phyloP scores from a whole-genome alignment of 139 green algal genomes.

The Axilococcus clingmanii region DNA sequence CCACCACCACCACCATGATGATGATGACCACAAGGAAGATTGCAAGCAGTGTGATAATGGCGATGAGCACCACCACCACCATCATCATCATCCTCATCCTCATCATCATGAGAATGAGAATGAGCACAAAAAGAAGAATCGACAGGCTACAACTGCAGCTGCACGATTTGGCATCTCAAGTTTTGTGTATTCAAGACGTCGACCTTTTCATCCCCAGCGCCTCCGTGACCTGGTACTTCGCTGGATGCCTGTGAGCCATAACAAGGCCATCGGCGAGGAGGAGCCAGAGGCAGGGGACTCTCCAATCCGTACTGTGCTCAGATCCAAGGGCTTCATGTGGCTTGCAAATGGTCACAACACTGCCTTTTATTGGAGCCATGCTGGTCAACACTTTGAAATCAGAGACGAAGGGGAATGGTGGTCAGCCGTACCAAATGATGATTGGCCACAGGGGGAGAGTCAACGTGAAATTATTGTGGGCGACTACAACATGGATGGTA shows the following conservation, averaged over 20 bases:
- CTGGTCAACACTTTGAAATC: conserved; percentile 91
- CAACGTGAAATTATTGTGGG: conserved; percentile 53
- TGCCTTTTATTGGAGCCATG: conserved; percentile 85
- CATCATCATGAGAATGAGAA: conserved; percentile 3
- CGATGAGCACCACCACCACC: conserved; percentile 32
- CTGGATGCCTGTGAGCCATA: conserved; percentile 77
- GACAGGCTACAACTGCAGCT: conserved; percentile 45
- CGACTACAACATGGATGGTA: conserved; percentile 50
- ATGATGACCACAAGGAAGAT: conserved; percentile 18
- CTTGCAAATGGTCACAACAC: conserved; percentile 69
- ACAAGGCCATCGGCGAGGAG: conserved; percentile 49
- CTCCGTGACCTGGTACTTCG: conserved; percentile 71
- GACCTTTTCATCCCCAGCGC: conserved; percentile 81
- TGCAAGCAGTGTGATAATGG: conserved; percentile 14
- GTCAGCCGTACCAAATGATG: conserved; percentile 57
- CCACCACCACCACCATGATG: conserved; percentile 10
- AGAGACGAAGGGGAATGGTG: conserved; percentile 76
- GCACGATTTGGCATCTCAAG: conserved; percentile 74
- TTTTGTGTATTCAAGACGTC: conserved; percentile 79
- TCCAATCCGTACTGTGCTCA: conserved; percentile 78
- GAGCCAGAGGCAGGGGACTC: conserved; percentile 30
- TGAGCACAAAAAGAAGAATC: conserved; percentile 20
- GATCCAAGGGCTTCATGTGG: conserved; percentile 93
- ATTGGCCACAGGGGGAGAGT: conserved; percentile 58
- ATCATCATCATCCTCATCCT: conserved; percentile 24